phyloP scores from a whole-genome alignment of 257 asterid genomes.

The Lantana camara region DNA sequence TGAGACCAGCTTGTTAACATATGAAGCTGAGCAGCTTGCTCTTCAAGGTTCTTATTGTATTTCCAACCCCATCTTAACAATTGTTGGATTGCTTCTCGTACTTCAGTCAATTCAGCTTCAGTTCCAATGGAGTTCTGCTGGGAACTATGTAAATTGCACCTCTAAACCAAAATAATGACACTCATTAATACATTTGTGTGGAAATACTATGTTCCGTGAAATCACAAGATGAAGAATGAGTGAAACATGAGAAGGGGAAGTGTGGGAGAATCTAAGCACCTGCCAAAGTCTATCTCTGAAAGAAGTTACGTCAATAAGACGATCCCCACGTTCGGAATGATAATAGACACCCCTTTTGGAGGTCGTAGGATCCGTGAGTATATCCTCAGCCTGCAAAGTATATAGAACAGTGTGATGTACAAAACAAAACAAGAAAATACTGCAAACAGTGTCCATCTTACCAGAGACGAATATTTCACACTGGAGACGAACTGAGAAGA shows the following conservation, averaged over 20 bases:
- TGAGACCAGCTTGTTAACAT: slow-evolving; percentile 97
- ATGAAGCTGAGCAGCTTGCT: slow-evolving; percentile 98
- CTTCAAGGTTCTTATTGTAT: slow-evolving; percentile 93
- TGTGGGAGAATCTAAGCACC: slow-evolving; percentile 43
- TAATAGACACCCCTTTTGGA: slow-evolving; percentile 70
- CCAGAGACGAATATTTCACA: slow-evolving; percentile 72
- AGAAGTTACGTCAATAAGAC: slow-evolving; percentile 78
- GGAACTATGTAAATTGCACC: slow-evolving; percentile 59
- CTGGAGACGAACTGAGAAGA: slow-evolving; percentile 72
- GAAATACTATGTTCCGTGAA: slow-evolving; percentile 4
- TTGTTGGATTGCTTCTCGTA: slow-evolving; percentile 79
- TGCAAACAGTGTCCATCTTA: slow-evolving; percentile 37
- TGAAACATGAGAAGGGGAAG: slow-evolving; percentile 12
- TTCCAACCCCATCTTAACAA: slow-evolving; percentile 95
- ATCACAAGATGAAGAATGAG: slow-evolving; percentile 23
- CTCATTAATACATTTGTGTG: slow-evolving; percentile 8
- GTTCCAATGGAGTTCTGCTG: slow-evolving; percentile 56
- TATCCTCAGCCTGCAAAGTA: slow-evolving; percentile 77
- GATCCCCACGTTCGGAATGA: slow-evolving; percentile 94
- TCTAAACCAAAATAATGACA: slow-evolving; percentile 42
- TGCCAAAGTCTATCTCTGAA: slow-evolving; percentile 92
- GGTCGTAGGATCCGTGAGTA: slow-evolving; percentile 62
- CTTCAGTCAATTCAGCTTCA: slow-evolving; percentile 84
- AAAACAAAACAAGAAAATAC: slow-evolving; percentile 13
- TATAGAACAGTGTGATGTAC: slow-evolving; percentile 15